These are phyloP conservation scores for Psilocybe cyanescens DNA, from an alignment of 768 basidiomycete genomes.

Conservation along the genomic window DNA sequence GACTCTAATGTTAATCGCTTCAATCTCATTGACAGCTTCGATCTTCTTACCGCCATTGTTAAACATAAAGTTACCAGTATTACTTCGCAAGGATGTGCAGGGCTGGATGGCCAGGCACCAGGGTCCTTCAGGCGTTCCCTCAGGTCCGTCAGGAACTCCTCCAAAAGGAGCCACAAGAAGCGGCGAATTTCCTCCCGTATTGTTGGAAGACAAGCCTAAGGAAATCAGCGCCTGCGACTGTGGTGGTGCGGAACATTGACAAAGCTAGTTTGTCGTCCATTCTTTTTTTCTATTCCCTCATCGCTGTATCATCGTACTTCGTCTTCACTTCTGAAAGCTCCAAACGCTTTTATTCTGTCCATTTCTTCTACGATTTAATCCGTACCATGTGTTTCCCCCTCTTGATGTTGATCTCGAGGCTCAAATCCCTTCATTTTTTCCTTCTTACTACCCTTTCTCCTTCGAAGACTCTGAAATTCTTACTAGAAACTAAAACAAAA, in stretches of 20 bases:
- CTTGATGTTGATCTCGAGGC: too few relatives aligned
- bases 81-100: conserved; percentile 24
- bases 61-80: conserved; percentile 18
- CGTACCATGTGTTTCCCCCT: too few relatives aligned
- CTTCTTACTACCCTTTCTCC: background rate
- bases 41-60: conserved; percentile 22
- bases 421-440: background rate
- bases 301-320: background rate
- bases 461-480: too few relatives aligned
- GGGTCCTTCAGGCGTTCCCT: conserved; percentile 22
- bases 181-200: background rate
- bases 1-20: background rate
- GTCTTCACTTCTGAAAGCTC: background rate
- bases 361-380: too few relatives aligned
- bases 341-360: too few relatives aligned
- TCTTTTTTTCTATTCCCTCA: background rate
- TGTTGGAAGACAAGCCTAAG: background rate
- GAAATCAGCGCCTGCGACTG: too few relatives aligned
- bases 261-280: conserved; percentile 6
- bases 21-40: conserved; percentile 11
- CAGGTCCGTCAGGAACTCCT: conserved; percentile 1
- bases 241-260: background rate
- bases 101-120: conserved; percentile 27
- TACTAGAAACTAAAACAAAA: too few relatives aligned
- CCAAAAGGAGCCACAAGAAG: conserved; percentile 12